Evolutionary conservation across 2,329 filamentous ascomycete species (phyloP), one percentile per base, ranked within the genome.

Genomic region (Nakataea oryzae): DNA sequence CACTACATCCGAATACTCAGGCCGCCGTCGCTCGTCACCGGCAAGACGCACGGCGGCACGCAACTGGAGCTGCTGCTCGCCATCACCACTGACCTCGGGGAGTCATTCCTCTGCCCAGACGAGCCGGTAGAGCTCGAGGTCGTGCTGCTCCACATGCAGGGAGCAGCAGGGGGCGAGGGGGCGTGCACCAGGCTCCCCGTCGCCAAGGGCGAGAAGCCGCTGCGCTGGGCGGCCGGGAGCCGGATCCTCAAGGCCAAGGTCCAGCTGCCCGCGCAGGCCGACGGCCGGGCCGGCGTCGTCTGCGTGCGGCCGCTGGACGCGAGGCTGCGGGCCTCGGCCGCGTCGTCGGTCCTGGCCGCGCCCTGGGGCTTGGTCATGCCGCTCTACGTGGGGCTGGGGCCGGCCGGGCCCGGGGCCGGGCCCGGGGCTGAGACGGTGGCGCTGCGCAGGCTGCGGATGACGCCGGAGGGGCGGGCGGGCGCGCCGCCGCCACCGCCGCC

Each of bases 1-100:
- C 81, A 85, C 66, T 86, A 85, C 73, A 78, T 85, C 63, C 78
- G 82, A 54, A 76, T 84, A 6, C 72, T 85, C 34, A 75, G 82
- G 17, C 74, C 78, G 2, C 79, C 78, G 2, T 50, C 41, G 24
- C 74, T 74, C 65, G 68, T 57, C 69, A 70, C 0, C 57, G 14
- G 62, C 14, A 60, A 66, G 28, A 61, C 63, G n/a, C 60, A 55
- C 56, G 64, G 58, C 60, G 67, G 60, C 27, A 63, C 65, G 14
- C 63, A 62, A 50, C 67, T 63, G 63, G 66, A 57, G 65, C 67
- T 85, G 3, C 73, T 82, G 1, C 72, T 86, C 64, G 79, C 81
- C 63, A 78, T 86, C 66, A 83, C 81, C 13, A 85, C 82, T 14
- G 82, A 86, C 63, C 74, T 85, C 1, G 81, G 82, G 34, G 83